Conservation (phyloP, 169 alveolate genomes). For the Eimeria necatrix region DNA sequence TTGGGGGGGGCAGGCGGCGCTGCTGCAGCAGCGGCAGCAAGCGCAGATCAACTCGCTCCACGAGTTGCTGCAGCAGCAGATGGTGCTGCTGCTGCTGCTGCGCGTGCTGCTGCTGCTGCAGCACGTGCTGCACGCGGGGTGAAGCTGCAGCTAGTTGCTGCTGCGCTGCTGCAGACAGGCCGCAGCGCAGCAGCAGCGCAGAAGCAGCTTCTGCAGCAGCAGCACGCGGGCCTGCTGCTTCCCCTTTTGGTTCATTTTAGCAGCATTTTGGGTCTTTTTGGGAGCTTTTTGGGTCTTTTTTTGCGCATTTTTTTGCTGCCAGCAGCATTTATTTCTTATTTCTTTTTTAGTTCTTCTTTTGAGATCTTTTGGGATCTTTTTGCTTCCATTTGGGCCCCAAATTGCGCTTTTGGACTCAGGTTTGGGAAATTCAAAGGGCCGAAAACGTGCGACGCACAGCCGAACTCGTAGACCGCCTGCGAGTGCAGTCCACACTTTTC, state of each 20-base stretch:
- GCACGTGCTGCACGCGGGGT: background rate
- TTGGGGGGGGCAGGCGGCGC: background rate
- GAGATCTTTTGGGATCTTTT: background rate
- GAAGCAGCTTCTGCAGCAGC: too few relatives aligned
- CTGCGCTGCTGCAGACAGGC: background rate
- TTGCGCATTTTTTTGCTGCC: background rate
- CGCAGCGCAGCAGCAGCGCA: background rate
- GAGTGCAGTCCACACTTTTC: slow-evolving; percentile 85
- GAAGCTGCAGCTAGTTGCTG: too few relatives aligned
- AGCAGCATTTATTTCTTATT: background rate
- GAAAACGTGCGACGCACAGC: slow-evolving; percentile 70
- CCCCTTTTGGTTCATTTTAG: background rate
- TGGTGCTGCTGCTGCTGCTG: slow-evolving; percentile 47
- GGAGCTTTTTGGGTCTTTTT: background rate
- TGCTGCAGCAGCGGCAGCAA: background rate
- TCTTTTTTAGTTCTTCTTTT: background rate
- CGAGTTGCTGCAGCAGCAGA: background rate
- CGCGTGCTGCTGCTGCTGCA: background rate
- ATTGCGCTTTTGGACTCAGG: slow-evolving; percentile 5
- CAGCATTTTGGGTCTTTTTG: background rate
- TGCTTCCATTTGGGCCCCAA: background rate
- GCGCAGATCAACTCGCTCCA: background rate
- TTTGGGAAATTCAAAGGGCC: slow-evolving; percentile 70
- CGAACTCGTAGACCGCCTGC: slow-evolving; percentile 58
- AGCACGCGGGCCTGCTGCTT: too few relatives aligned